Evolutionary conservation across 805 yeast species (phyloP), one percentile per base, ranked within the genome.

Genomic region (Metschnikowia borealis): DNA sequence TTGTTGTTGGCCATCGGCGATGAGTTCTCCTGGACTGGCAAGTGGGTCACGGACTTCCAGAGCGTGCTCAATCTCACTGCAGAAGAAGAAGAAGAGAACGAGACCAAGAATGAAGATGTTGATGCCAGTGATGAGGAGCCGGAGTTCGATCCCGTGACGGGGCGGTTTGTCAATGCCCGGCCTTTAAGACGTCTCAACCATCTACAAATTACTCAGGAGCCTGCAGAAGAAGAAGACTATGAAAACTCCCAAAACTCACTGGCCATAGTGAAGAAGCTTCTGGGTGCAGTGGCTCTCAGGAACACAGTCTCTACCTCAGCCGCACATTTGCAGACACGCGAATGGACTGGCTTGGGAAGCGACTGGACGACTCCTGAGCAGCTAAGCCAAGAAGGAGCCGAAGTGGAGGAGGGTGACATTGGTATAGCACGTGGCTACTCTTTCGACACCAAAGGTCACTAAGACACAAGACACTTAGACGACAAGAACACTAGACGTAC

Each of bases 351-450:
- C 0, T 71, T 92, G 33, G 99, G 98, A 1, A 85, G 94, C 52
- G 97, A 92, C 62, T 89, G 75, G 67, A 57, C 61, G 7, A 54
- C 62, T 6, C 10, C 41, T 1, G 68, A 63, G 2, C 61, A 48
- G 5, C 48, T 29, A 14, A 17, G 13, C 23, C 70, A 68, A 7
- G 81, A 78, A n/a, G 97, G 95, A 37, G 96, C 97, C 0, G 65
- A 75, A 0, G 77, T 89, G 0, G 96, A 90, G 62, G 83, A 85
- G 55, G 99, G 99, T 1, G 74, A 85, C 43, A 74, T 80, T 2
- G 99, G 99, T 37, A 81, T 92, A 49, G 99, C 99, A 2, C 76
- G 98, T 57, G 96, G 94, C 2, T 94, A 92, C 60, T 78, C 74
- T 41, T 69, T 56, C 46, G 74, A 70, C 43, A 53, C 52, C 17